Evolutionary conservation across 2,329 filamentous ascomycete species (phyloP).

Genomic region (Penicillium sp.): DNA sequence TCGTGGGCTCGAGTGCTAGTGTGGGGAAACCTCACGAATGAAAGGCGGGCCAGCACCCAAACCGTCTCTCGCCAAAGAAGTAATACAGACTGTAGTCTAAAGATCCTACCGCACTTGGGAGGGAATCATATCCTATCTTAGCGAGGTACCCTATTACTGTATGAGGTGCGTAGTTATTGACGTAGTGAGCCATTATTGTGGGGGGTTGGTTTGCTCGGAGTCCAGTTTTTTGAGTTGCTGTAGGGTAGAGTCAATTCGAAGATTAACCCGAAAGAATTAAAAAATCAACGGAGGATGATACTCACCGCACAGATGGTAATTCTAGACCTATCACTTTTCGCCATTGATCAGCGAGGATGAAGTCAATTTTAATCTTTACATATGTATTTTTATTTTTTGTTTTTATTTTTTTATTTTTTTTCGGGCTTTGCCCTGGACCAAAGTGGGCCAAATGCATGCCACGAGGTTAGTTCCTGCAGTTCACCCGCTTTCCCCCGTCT

Average conservation of each 20-base stretch:
- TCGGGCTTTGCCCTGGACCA: background rate
- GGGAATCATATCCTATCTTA: background rate
- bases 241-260: conserved; percentile 2
- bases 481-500: background rate
- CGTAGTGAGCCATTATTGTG: background rate
- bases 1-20: conserved; percentile 4
- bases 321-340: background rate
- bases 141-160: background rate
- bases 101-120: conserved; percentile 2
- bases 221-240: background rate
- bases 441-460: conserved; percentile 12
- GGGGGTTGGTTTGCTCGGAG: background rate
- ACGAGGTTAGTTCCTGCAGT: conserved; percentile 20
- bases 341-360: background rate
- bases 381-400: background rate
- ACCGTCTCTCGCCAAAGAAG: conserved; percentile 1
- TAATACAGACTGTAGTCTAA: background rate
- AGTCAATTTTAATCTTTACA: background rate
- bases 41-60: conserved; percentile 6
- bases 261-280: background rate
- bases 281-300: background rate
- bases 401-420: background rate
- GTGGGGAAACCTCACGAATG: conserved; percentile 33
- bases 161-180: background rate
- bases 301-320: conserved; percentile 7